Base-by-base conservation (phyloP, 208 protist genomes). In the Plasmodiophora brassicae region DNA sequence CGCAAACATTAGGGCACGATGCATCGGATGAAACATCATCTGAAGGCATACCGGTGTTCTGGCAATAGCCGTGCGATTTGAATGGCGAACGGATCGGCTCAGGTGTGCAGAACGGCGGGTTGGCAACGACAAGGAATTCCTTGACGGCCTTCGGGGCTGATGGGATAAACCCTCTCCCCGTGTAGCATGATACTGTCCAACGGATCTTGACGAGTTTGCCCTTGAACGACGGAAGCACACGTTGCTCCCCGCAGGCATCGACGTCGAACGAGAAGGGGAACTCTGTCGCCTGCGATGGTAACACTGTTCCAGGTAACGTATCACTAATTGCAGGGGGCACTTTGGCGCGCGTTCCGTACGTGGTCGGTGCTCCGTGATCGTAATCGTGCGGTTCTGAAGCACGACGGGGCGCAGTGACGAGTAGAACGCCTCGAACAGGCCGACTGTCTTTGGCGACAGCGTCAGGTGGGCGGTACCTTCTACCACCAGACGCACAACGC, bases 351-450 rank as follows among this genome's bases (percentile, higher is more conserved):
- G n/a, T n/a, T n/a, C n/a, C n/a, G n/a, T n/a, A n/a, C n/a, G n/a
- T n/a, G n/a, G n/a, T n/a, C n/a, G n/a, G n/a, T n/a, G n/a, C n/a
- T n/a, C n/a, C n/a, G n/a, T n/a, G n/a, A n/a, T n/a, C n/a, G n/a
- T n/a, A n/a, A n/a, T n/a, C n/a, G n/a, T n/a, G n/a, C 41, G 5
- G 41, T 78, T 5, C 5, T 36, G 65, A 5, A 78, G 10, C 5
- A 32, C 5, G n/a, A 78, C 41, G 14, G 65, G 65, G 32, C 41
- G 32, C 65, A 78, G 65, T 32, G 65, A 78, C 65, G 65, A 78
- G 41, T 78, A 78, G 65, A 78, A 78, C 5, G 65, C 65, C 65
- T 78, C 65, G 65, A 78, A 78, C 65, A 78, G 65, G 10, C 65
- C 65, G 14, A 78, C 65, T 5, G 65, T 36, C 41, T 32, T 5